Conservation (phyloP, 495 filamentous ascomycete species). For the Cairneyella variabilis region DNA sequence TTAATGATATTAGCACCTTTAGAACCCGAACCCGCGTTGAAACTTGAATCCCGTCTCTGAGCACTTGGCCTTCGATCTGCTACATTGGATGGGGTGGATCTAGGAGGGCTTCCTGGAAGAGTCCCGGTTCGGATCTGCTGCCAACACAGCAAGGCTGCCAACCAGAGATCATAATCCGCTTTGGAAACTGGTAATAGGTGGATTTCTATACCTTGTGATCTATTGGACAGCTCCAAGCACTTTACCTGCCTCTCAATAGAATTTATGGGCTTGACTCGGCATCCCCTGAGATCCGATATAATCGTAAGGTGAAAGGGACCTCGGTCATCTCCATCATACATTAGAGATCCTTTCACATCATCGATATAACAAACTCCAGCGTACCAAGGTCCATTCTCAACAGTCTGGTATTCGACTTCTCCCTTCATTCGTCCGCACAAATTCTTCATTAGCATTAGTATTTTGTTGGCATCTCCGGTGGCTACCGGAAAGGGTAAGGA, state of each 20-base stretch:
- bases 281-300: conserved; percentile 82
- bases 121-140: conserved; percentile 69
- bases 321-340: conserved; percentile 54
- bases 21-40: conserved; percentile 24
- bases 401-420: conserved; percentile 59
- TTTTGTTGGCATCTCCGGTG: conserved; percentile 57
- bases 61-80: conserved; percentile 7
- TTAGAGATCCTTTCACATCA: conserved; percentile 58
- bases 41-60: conserved; percentile 15
- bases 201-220: conserved; percentile 63
- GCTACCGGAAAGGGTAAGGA: conserved; percentile 52
- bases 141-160: conserved; percentile 91
- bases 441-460: conserved; percentile 64
- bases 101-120: conserved; percentile 35
- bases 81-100: conserved; percentile 41
- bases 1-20: conserved; percentile 93
- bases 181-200: conserved; percentile 69
- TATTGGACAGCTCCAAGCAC: conserved; percentile 78
- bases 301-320: conserved; percentile 45
- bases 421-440: conserved; percentile 69
- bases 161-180: conserved; percentile 84
- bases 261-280: conserved; percentile 68
- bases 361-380: conserved; percentile 63
- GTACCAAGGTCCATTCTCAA: conserved; percentile 52
- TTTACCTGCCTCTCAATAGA: conserved; percentile 58